A percentile compares a stretch with the other conserved stretches of the same genome.
Evolutionary conservation across 2,329 filamentous ascomycete genomes (phyloP).

Genomic region (Monosporascus sp.): DNA sequence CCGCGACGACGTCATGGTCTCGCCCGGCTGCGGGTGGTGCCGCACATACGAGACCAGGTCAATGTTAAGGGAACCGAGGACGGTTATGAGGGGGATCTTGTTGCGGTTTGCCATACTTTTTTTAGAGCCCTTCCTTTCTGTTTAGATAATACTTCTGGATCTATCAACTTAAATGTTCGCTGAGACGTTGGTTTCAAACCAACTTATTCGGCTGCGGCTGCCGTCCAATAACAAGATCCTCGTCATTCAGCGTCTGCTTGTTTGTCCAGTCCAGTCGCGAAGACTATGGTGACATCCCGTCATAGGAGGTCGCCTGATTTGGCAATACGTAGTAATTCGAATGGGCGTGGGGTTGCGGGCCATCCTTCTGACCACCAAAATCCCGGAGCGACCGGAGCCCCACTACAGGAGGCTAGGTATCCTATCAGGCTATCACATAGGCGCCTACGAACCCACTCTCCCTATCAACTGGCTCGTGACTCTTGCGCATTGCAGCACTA

Average conservation of each 20-base stretch:
- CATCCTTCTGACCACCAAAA: neutral
- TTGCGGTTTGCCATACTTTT: slow-evolving; percentile 11
- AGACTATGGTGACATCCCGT: too few relatives aligned
- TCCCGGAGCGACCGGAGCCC: neutral
- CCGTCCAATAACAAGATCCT: too few relatives aligned
- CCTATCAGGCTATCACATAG: neutral
- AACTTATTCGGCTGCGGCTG: too few relatives aligned
- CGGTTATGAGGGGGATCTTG: slow-evolving; percentile 55
- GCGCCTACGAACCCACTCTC: too few relatives aligned
- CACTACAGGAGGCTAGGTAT: neutral
- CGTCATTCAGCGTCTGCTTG: too few relatives aligned
- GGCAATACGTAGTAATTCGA: neutral
- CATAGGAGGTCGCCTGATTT: too few relatives aligned
- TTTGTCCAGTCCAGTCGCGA: too few relatives aligned
- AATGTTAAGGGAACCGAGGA: slow-evolving; percentile 91
- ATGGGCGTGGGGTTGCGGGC: neutral
- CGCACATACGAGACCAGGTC: slow-evolving; percentile 87
- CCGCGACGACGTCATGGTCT: slow-evolving; percentile 75
- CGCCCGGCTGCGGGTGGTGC: slow-evolving; percentile 76
- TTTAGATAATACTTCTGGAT: too few relatives aligned
- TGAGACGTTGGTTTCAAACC: neutral
- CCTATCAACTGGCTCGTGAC: too few relatives aligned
- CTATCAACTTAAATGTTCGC: neutral
- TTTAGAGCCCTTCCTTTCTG: too few relatives aligned
- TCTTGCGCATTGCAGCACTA: too few relatives aligned